Conservation (phyloP, 176 grass and related monocot species). For the bread wheat (Triticum aestivum) region IWGSC_CS_RefSeq_v2.1 NC_057812.1:615191930-615192429, state of each 20-base stretch:
- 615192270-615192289: neutral
- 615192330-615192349: no score
- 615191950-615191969: neutral
- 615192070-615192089: constrained; percentile 16
- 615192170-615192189: constrained; percentile 64
- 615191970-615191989: neutral
- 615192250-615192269: neutral
- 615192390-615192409: neutral
- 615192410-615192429: neutral
- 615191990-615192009: neutral
- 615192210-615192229: neutral
- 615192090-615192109: constrained; percentile 85
- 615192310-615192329: neutral
- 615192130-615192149: constrained; percentile 86
- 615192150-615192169: constrained; percentile 73
- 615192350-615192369: no score
- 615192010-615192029: constrained; percentile 22
- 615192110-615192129: constrained; percentile 85
- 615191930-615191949: neutral
- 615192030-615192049: neutral
- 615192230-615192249: neutral
- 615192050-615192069: constrained; percentile 3
- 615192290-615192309: neutral
- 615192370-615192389: no score
- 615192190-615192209: constrained; percentile 82